Percentiles rank a stretch among this genome's conserved stretches.
Evolutionary conservation across 164 flowering plant genomes (phyloP).

Genomic region (Taxillus chinensis): DNA sequence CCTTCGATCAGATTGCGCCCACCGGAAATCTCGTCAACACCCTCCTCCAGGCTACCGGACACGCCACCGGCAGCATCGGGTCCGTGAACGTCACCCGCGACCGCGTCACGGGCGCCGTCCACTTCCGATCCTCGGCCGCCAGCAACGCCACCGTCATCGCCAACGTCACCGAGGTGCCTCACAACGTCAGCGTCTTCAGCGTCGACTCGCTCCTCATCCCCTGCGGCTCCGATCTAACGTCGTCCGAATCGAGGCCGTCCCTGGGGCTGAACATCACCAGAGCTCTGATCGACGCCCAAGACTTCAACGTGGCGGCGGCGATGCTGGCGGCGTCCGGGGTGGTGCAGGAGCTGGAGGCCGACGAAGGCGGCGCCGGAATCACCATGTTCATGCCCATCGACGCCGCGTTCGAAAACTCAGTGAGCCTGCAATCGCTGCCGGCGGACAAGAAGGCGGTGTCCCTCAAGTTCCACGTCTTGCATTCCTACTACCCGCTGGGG

Average conservation of each 20-base stretch:
- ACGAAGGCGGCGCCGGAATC: slow-evolving; percentile 88
- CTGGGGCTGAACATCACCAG: slow-evolving; percentile 58
- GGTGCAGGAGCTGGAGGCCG: slow-evolving; percentile 57
- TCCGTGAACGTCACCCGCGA: slow-evolving; percentile 60
- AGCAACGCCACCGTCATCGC: slow-evolving; percentile 53
- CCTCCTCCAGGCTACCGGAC: slow-evolving; percentile 81
- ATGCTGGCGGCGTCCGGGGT: slow-evolving; percentile 82
- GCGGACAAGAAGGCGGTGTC: slow-evolving; percentile 63
- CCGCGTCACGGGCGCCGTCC: slow-evolving; percentile 24
- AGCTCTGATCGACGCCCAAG: slow-evolving; percentile 48
- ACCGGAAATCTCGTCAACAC: slow-evolving; percentile 66
- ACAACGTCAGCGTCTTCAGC: slow-evolving; percentile 51
- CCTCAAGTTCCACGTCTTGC: slow-evolving; percentile 65
- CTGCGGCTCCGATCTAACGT: slow-evolving; percentile 38
- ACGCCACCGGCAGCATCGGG: slow-evolving; percentile 54
- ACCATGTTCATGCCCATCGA: slow-evolving; percentile 83
- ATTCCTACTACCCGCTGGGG: slow-evolving; percentile 84
- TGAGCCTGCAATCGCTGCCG: slow-evolving; percentile 49
- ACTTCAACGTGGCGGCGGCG: slow-evolving; percentile 76
- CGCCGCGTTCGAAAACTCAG: slow-evolving; percentile 43
- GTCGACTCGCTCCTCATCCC: slow-evolving; percentile 58
- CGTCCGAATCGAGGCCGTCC: slow-evolving; percentile 56
- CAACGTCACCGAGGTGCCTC: slow-evolving; percentile 15
- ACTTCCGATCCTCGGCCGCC: slow-evolving; percentile 32
- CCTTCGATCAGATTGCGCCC: slow-evolving; percentile 48